Percentiles rank a stretch among this genome's conserved stretches.
These are phyloP conservation scores for Aspergillus viridinutans DNA, from an alignment of 2,329 filamentous ascomycete species.

Conservation along the genomic window DNA sequence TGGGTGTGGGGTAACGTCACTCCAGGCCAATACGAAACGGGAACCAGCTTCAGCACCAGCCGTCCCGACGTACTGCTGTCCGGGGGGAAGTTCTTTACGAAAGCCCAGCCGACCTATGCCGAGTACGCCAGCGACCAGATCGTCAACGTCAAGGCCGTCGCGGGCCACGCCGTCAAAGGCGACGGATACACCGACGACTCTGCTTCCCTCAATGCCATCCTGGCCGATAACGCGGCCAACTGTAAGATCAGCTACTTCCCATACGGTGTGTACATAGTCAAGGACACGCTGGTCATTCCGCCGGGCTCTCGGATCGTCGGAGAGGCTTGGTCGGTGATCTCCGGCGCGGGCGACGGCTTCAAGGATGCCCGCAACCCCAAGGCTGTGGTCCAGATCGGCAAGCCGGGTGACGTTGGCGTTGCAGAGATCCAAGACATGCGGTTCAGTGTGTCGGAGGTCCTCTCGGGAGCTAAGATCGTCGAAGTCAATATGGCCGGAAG, in stretches of 20 bases:
- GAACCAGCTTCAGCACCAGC: constrained; percentile 27
- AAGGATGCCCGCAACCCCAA: constrained; percentile 41
- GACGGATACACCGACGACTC: constrained; percentile 43
- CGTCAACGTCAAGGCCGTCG: constrained; percentile 46
- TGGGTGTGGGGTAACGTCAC: constrained; percentile 33
- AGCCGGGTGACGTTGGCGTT: constrained; percentile 46
- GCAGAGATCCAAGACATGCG: constrained; percentile 52
- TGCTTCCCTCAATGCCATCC: constrained; percentile 30
- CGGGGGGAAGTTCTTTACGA: constrained; percentile 39
- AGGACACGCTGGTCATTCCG: constrained; percentile 45
- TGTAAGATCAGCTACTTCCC: constrained; percentile 32
- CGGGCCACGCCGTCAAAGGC: constrained; percentile 37
- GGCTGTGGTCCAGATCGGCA: constrained; percentile 51
- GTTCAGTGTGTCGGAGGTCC: constrained; percentile 48
- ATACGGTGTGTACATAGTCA: constrained; percentile 39
- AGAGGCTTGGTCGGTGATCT: constrained; percentile 52
- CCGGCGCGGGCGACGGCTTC: constrained; percentile 47
- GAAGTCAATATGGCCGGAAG: constrained; percentile 50
- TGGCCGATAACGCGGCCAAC: constrained; percentile 26
- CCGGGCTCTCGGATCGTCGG: constrained; percentile 51
- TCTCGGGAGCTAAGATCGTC: constrained; percentile 44
- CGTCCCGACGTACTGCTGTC: constrained; percentile 30
- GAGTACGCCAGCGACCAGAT: constrained; percentile 40
- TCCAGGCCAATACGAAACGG: constrained; percentile 26
- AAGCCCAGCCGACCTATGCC: constrained; percentile 42